These are phyloP conservation scores for Geranium brycei DNA, from an alignment of 345 rosid genomes.

Conservation along the genomic window DNA sequence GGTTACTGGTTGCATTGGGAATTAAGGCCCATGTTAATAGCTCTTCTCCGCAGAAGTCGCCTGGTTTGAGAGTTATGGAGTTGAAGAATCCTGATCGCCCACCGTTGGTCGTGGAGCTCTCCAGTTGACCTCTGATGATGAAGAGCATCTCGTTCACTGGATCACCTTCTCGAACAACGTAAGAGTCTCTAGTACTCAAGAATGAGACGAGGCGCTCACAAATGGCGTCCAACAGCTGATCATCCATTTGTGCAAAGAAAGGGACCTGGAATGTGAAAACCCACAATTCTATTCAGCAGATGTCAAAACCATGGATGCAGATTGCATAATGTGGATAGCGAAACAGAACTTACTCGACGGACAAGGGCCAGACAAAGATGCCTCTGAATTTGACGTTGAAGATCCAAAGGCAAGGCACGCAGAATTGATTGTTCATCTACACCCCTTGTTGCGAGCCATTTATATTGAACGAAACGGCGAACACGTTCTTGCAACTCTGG, in stretches of 20 bases:
- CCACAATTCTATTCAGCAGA: not conserved
- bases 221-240: slow-evolving; percentile 70
- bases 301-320: not conserved
- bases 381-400: slow-evolving; percentile 62
- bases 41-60: slow-evolving; percentile 89
- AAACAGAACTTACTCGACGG: slow-evolving; percentile 47
- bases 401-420: slow-evolving; percentile 55
- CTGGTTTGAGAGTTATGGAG: slow-evolving; percentile 53
- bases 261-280: slow-evolving; percentile 41
- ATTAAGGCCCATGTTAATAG: slow-evolving; percentile 71
- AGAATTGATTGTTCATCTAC: slow-evolving; percentile 73
- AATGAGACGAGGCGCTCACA: slow-evolving; percentile 75
- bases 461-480: slow-evolving; percentile 65
- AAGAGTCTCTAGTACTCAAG: slow-evolving; percentile 49
- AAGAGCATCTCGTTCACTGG: slow-evolving; percentile 84
- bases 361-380: slow-evolving; percentile 79
- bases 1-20: slow-evolving; percentile 34
- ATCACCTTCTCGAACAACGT: slow-evolving; percentile 64
- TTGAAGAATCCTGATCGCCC: slow-evolving; percentile 73
- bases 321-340: not conserved
- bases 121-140: slow-evolving; percentile 74
- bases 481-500: slow-evolving; percentile 63
- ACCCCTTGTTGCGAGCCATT: slow-evolving; percentile 77
- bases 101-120: slow-evolving; percentile 81
- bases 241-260: slow-evolving; percentile 78